phyloP scores from a whole-genome alignment of 2,329 filamentous ascomycete species.

The Neofusicoccum sp. region DNA sequence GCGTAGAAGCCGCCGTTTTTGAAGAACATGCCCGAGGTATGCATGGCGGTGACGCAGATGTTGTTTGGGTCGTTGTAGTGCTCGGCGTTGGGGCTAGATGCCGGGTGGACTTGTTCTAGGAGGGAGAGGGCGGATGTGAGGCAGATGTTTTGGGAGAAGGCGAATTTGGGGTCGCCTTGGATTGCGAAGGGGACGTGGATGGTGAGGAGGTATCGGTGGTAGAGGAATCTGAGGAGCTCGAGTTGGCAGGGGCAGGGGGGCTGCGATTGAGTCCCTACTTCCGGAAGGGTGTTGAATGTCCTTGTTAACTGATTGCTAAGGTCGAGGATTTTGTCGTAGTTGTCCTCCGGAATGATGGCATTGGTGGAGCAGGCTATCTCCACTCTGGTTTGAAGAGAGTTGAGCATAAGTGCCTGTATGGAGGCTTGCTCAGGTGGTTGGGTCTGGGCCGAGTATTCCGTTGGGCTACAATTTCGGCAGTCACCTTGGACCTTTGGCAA shows the following conservation, averaged over 20 bases:
- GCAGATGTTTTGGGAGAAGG: conserved; percentile 6
- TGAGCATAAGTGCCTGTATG: conserved; percentile 1
- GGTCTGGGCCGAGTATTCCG: neutral
- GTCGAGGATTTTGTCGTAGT: conserved; percentile 8
- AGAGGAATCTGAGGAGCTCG: neutral
- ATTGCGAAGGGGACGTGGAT: conserved; percentile 9
- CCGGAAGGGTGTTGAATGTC: neutral
- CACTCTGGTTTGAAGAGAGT: neutral
- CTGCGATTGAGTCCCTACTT: no score
- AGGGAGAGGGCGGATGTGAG: conserved; percentile 3
- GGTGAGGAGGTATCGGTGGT: conserved; percentile 6
- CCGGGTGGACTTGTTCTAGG: neutral
- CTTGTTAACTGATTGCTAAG: neutral
- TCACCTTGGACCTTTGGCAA: neutral
- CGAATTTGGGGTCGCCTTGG: neutral
- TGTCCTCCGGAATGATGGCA: neutral
- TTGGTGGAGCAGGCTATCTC: conserved; percentile 1
- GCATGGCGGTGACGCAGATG: neutral
- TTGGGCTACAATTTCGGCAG: neutral
- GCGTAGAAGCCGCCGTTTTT: conserved; percentile 9
- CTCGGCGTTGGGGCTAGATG: neutral
- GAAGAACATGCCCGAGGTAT: neutral
- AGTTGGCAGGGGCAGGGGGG: neutral
- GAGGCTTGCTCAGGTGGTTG: neutral
- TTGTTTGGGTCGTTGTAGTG: neutral